These are phyloP conservation scores for Euphrasia confusa DNA, from an alignment of 257 asterid species.

Conservation along the genomic window DNA sequence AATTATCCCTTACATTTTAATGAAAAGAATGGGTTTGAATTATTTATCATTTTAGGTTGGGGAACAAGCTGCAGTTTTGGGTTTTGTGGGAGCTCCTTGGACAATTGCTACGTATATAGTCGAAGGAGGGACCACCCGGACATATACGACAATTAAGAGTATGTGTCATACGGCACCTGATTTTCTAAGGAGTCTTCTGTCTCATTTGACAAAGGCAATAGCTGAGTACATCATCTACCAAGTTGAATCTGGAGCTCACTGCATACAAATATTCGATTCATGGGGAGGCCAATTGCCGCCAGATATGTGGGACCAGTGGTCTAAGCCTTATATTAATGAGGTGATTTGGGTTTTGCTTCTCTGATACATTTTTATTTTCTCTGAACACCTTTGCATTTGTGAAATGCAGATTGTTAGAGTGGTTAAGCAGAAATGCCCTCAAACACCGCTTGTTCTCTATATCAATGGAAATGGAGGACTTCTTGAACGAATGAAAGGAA, in stretches of 20 bases:
- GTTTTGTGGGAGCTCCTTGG: constrained; percentile 99
- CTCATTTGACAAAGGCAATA: constrained; percentile 70
- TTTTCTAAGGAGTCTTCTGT: constrained; percentile 59
- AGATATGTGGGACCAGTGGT: constrained; percentile 80
- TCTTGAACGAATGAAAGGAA: constrained; percentile 82
- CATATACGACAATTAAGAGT: constrained; percentile 79
- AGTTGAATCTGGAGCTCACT: constrained; percentile 93
- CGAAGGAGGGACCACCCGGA: constrained; percentile 90
- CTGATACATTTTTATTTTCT: neutral
- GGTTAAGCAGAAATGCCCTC: constrained; percentile 74
- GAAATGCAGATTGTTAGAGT: constrained; percentile 59
- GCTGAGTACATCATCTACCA: constrained; percentile 59
- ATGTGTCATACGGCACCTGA: constrained; percentile 75
- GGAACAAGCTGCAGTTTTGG: constrained; percentile 85
- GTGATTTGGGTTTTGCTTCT: constrained; percentile 33
- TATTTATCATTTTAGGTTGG: constrained; percentile 56
- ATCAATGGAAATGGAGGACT: constrained; percentile 94
- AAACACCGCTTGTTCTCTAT: constrained; percentile 82
- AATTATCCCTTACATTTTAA: constrained; percentile 1
- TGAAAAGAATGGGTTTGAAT: neutral
- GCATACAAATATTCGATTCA: constrained; percentile 91
- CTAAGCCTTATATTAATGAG: constrained; percentile 91
- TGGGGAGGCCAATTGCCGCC: constrained; percentile 87
- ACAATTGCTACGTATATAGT: constrained; percentile 93
- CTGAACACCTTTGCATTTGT: constrained; percentile 25